Percentiles rank a stretch among this genome's conserved stretches.
Evolutionary conservation across 805 yeast genomes (phyloP).

Genomic region (Monosporozyma unispora): DNA sequence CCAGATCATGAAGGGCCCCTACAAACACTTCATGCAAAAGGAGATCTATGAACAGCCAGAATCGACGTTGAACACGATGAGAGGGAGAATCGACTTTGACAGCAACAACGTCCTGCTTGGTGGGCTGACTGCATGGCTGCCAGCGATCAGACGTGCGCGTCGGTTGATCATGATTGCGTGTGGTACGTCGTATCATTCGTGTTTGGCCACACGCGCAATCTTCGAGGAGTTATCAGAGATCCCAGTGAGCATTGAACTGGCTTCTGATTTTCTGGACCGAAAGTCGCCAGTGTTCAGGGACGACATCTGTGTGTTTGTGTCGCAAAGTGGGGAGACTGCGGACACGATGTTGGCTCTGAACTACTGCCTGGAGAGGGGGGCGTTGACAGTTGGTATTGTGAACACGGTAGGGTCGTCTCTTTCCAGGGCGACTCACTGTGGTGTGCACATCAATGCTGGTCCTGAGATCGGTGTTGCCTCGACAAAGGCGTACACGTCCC

Average conservation of each 20-base stretch:
- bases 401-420: conserved; percentile 95
- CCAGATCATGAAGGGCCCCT: conserved; percentile 96
- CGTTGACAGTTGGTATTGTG: conserved; percentile 94
- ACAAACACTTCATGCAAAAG: conserved; percentile 95
- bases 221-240: conserved; percentile 95
- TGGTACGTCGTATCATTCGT: conserved; percentile 98
- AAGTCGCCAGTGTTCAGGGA: conserved; percentile 96
- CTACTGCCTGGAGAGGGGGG: conserved; percentile 94
- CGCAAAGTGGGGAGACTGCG: conserved; percentile 99
- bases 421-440: conserved; percentile 96
- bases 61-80: conserved; percentile 95
- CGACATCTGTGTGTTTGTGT: conserved; percentile 93
- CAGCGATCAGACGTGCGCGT: conserved; percentile 88
- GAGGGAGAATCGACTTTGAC: conserved; percentile 95
- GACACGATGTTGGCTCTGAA: conserved; percentile 92
- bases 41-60: conserved; percentile 99
- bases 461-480: conserved; percentile 99
- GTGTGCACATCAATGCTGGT: conserved; percentile 98
- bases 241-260: conserved; percentile 87
- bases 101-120: conserved; percentile 72
- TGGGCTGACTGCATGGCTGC: conserved; percentile 76
- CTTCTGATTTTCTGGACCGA: conserved; percentile 92
- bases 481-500: conserved; percentile 97
- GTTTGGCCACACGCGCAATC: conserved; percentile 91
- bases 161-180: conserved; percentile 97